Percentiles rank a stretch among this genome's conserved stretches.
phyloP scores from a whole-genome alignment of 768 basidiomycete genomes.

The Tylopilus cervinicoccineus region DNA sequence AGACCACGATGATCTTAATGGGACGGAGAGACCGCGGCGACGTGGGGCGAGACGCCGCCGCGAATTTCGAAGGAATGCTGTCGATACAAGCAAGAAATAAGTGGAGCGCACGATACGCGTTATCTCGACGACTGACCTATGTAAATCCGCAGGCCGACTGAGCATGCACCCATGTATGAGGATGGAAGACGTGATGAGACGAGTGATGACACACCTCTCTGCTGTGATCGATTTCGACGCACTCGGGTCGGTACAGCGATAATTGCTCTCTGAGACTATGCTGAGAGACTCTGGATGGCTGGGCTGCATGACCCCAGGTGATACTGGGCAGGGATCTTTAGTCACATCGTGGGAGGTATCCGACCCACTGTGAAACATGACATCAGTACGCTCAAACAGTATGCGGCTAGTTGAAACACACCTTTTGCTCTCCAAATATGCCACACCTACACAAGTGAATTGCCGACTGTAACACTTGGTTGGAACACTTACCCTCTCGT shows the following conservation, averaged over 20 bases:
- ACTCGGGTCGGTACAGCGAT: conserved; percentile 16
- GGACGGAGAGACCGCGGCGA: conserved; percentile 17
- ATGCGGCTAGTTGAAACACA: not conserved
- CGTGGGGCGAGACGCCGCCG: not conserved
- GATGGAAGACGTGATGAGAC: not conserved
- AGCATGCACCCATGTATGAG: not conserved
- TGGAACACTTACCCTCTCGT: conserved; percentile 10
- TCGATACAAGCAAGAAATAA: not conserved
- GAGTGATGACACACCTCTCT: conserved; percentile 8
- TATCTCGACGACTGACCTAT: conserved; percentile 11
- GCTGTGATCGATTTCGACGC: not conserved
- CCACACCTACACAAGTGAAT: conserved; percentile 15
- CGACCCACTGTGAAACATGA: conserved; percentile 1
- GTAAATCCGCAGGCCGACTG: conserved; percentile 12
- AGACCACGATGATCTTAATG: conserved; percentile 31
- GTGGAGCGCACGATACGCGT: not conserved
- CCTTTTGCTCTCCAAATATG: conserved; percentile 13
- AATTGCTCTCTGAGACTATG: conserved; percentile 22
- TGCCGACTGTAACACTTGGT: not conserved
- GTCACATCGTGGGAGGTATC: not conserved
- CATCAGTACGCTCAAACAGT: not conserved
- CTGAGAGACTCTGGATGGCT: conserved; percentile 12
- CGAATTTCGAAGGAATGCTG: conserved; percentile 21
- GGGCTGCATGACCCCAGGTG: not conserved
- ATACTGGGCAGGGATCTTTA: not conserved